Percentiles rank a stretch among this genome's conserved stretches.
Conservation (phyloP, 805 yeast species). For the Saccharomycopsis vini region DNA sequence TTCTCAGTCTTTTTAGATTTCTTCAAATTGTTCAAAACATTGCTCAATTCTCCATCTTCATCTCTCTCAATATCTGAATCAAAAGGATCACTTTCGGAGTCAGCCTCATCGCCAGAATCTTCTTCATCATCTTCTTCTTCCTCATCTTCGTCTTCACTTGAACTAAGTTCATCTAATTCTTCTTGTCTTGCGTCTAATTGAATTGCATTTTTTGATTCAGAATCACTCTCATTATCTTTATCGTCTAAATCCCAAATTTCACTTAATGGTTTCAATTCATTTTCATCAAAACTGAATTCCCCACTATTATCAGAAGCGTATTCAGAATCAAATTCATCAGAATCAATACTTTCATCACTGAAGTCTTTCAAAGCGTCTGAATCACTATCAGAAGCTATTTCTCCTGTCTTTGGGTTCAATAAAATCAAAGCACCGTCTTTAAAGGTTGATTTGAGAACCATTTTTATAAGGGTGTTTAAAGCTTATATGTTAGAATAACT, state of each 20-base stretch:
- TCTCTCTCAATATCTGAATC: slow-evolving; percentile 27
- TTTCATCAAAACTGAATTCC: slow-evolving; percentile 42
- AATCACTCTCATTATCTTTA: slow-evolving; percentile 29
- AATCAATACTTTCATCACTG: slow-evolving; percentile 18
- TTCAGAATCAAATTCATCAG: slow-evolving; percentile 19
- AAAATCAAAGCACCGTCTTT: slow-evolving; percentile 16
- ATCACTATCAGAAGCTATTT: slow-evolving; percentile 10
- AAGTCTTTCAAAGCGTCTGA: slow-evolving; percentile 13
- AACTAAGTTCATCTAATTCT: slow-evolving; percentile 12
- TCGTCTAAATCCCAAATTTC: slow-evolving; percentile 86
- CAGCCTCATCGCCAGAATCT: slow-evolving; percentile 21
- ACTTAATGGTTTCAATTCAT: slow-evolving; percentile 66
- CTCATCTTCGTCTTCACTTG: slow-evolving; percentile 5
- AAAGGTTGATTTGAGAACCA: slow-evolving; percentile 16
- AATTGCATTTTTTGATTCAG: slow-evolving; percentile 16
- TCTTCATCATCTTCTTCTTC: slow-evolving; percentile 18
- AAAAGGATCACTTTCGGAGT: slow-evolving; percentile 25
- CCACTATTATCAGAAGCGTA: slow-evolving; percentile 14
- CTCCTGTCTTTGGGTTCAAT: slow-evolving; percentile 17
- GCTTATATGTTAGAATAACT: too few relatives aligned
- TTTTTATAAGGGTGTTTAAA: slow-evolving; percentile 9
- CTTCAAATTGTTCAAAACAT: slow-evolving; percentile 36
- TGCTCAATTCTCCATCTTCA: slow-evolving; percentile 43
- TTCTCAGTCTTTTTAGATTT: slow-evolving; percentile 27
- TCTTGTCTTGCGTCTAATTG: slow-evolving; percentile 19